phyloP scores from a whole-genome alignment of 257 asterid species.

The Datura wrightii region DNA sequence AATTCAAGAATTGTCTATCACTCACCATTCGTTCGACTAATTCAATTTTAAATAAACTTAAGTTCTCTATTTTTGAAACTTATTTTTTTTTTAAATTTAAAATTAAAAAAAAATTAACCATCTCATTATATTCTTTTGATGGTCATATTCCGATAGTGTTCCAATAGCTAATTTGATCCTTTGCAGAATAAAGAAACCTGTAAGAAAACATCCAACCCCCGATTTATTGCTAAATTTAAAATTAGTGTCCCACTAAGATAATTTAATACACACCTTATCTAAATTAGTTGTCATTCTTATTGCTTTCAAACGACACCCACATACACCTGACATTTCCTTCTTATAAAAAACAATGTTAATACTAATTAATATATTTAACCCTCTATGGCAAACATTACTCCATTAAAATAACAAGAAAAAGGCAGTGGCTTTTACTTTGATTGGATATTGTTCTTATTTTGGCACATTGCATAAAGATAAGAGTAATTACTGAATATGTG shows the following conservation, averaged over 20 bases:
- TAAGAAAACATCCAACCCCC: not conserved
- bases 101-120: not conserved
- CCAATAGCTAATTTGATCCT: slow-evolving; percentile 18
- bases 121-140: not conserved
- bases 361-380: not conserved
- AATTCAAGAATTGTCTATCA: not conserved
- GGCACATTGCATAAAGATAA: not conserved
- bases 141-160: not conserved
- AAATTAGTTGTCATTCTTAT: not conserved
- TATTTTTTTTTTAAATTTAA: too few species aligned
- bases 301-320: not conserved
- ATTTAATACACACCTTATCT: not conserved
- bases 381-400: not conserved
- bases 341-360: not conserved
- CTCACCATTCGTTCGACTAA: not conserved
- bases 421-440: not conserved
- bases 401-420: not conserved
- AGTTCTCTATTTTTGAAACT: too few species aligned
- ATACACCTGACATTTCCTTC: slow-evolving; percentile 13
- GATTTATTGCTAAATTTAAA: not conserved
- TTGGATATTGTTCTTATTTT: slow-evolving; percentile 10
- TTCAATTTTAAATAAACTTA: too few species aligned
- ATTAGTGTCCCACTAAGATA: not conserved
- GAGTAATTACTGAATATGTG: not conserved
- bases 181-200: slow-evolving; percentile 8